These are phyloP conservation scores for Rhizophora mangle DNA, from an alignment of 345 rosid species.

Conservation along the genomic window DNA sequence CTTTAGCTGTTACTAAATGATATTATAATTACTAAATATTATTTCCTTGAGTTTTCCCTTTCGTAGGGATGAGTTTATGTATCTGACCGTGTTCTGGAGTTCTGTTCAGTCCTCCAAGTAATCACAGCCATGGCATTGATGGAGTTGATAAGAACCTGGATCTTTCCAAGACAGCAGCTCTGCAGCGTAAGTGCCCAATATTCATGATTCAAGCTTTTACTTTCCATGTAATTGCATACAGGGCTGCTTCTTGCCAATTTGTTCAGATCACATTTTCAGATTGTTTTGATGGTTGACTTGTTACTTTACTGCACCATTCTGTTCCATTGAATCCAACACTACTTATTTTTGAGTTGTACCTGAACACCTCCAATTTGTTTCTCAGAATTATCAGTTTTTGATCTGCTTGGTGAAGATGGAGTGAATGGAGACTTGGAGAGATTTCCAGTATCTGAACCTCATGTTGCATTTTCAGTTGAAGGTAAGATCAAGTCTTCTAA, in stretches of 20 bases:
- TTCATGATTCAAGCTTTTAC: slow-evolving; percentile 17
- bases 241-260: slow-evolving; percentile 10
- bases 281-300: background rate
- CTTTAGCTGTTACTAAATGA: slow-evolving; percentile 9
- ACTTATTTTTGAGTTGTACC: background rate
- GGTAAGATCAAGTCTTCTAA: slow-evolving; percentile 37
- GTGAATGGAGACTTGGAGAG: slow-evolving; percentile 31
- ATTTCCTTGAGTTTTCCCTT: slow-evolving; percentile 6
- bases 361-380: slow-evolving; percentile 12
- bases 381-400: slow-evolving; percentile 65
- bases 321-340: too few relatives aligned
- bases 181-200: slow-evolving; percentile 38
- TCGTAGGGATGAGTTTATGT: slow-evolving; percentile 15
- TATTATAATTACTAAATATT: background rate
- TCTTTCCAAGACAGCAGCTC: slow-evolving; percentile 31
- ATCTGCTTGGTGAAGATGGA: slow-evolving; percentile 68
- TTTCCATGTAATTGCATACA: slow-evolving; percentile 11
- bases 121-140: slow-evolving; percentile 19
- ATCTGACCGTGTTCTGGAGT: slow-evolving; percentile 27
- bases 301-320: background rate
- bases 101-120: slow-evolving; percentile 23
- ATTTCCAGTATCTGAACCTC: slow-evolving; percentile 50
- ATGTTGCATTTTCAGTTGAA: slow-evolving; percentile 80
- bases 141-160: slow-evolving; percentile 26
- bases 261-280: background rate